phyloP scores from a whole-genome alignment of 2,329 filamentous ascomycete genomes.

The Calonectria pseudoturangicola region DNA sequence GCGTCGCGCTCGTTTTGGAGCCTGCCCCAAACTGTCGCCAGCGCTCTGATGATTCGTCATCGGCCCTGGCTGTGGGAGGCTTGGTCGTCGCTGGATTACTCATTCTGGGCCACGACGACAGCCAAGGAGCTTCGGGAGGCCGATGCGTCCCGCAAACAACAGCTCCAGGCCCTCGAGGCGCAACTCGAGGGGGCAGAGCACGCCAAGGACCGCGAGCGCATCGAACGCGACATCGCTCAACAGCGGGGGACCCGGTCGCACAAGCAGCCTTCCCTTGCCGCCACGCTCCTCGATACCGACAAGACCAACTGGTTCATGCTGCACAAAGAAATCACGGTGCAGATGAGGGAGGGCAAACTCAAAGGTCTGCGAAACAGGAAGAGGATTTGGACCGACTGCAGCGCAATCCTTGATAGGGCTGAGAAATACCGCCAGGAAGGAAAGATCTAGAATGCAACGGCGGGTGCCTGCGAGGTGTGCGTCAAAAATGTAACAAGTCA shows the following conservation, averaged over 20 bases:
- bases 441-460: slow-evolving; percentile 26
- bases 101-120: slow-evolving; percentile 46
- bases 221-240: neutral
- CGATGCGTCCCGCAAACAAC: neutral
- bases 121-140: slow-evolving; percentile 10
- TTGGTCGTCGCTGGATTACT: slow-evolving; percentile 41
- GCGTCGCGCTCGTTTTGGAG: slow-evolving; percentile 41
- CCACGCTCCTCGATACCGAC: slow-evolving; percentile 1
- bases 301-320: slow-evolving; percentile 35
- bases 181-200: neutral
- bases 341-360: neutral
- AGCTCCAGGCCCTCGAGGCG: neutral
- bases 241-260: neutral
- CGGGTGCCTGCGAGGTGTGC: slow-evolving; percentile 17
- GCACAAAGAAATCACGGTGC: neutral
- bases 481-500: slow-evolving; percentile 15
- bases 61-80: slow-evolving; percentile 47
- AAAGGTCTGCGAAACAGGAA: slow-evolving; percentile 33
- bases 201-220: neutral
- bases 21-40: slow-evolving; percentile 37
- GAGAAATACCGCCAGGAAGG: slow-evolving; percentile 29
- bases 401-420: slow-evolving; percentile 19
- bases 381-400: slow-evolving; percentile 38
- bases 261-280: neutral
- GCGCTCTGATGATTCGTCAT: slow-evolving; percentile 31